Evolutionary conservation across 2,329 filamentous ascomycete species (phyloP).

Genomic region (Diaporthe sp.): DNA sequence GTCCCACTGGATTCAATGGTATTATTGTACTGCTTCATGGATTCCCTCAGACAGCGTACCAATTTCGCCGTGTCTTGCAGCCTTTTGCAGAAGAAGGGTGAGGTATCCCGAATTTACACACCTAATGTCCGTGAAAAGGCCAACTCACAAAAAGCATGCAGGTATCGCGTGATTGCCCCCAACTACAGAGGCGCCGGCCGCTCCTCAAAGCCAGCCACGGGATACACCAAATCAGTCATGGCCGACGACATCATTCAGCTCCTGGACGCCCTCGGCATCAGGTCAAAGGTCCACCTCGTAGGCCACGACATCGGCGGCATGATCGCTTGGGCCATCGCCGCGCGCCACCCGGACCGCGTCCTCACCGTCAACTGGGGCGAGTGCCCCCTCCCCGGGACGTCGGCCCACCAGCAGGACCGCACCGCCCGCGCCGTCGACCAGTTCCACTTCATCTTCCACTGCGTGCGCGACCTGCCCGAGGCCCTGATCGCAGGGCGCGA

Average conservation of each 20-base stretch:
- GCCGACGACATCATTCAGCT: conserved; percentile 55
- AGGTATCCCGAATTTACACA: not conserved
- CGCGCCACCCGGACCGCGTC: conserved; percentile 51
- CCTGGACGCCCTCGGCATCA: conserved; percentile 51
- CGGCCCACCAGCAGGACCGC: conserved; percentile 47
- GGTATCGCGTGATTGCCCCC: conserved; percentile 54
- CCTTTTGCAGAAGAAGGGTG: conserved; percentile 54
- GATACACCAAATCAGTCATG: conserved; percentile 58
- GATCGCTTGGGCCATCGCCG: conserved; percentile 56
- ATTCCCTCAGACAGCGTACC: conserved; percentile 62
- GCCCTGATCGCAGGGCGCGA: not conserved
- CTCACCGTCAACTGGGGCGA: conserved; percentile 58
- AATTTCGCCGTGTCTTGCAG: conserved; percentile 56
- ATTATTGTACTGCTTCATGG: conserved; percentile 62
- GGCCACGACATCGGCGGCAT: conserved; percentile 64
- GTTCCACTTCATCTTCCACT: conserved; percentile 31
- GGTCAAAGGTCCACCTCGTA: conserved; percentile 56
- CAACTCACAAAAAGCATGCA: not conserved
- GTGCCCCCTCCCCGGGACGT: conserved; percentile 56
- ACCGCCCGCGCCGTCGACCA: conserved; percentile 2
- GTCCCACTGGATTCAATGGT: conserved; percentile 44
- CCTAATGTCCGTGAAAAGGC: rapidly evolving
- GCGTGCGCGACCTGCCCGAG: conserved; percentile 13
- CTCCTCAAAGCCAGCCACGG: conserved; percentile 52
- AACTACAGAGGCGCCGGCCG: conserved; percentile 57